Evolutionary conservation across 306 rosid genomes (phyloP), one percentile per base, ranked within the genome.

Genomic region (Gleditsia sinensis): DNA sequence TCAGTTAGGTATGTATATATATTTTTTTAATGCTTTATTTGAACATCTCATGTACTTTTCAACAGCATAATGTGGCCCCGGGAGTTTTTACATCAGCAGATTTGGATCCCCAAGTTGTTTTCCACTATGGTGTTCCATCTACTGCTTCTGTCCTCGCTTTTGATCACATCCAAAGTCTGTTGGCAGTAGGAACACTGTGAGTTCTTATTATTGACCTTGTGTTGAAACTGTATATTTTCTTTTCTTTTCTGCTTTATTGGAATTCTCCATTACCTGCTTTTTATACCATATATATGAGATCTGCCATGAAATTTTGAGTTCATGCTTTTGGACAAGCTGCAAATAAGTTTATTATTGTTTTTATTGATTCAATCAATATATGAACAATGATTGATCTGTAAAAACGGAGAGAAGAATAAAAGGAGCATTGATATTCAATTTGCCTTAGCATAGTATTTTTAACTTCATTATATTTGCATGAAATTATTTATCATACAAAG

Each of bases 111-210:
- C 86, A 84, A 10, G 80, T 93, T 72, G 72, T 71, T 33, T 49
- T 89, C 69, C 98, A 91, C 89, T 86, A 84, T 48, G 98, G 98
- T 75, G 78, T 93, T 74, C 98, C 98, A n/a, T 74, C 89, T 10
- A 76, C 86, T 32, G 89, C 97, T 11, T 91, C 96, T 23, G 88
- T 93, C 65, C 93, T 93, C n/a, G 92, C 97, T 21, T 78, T 87
- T 54, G 98, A 93, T 63, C 85, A 70, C 32, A 76, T 83, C 8
- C 98, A 93, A 56, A 77, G 88, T 77, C 86, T 93, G 45, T 71
- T 93, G 46, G 96, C 98, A 23, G 81, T 93, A 0, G 98, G 91
- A 83, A 91, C 93, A 24, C 71, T 80, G 98, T 93, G 79, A 87
- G 97, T 87, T 28, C 57, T 62, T 69, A 23, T 56, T 51, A 13